Conservation (phyloP, 768 basidiomycete genomes). For the Lanmaoa pseudosensibilis region DNA sequence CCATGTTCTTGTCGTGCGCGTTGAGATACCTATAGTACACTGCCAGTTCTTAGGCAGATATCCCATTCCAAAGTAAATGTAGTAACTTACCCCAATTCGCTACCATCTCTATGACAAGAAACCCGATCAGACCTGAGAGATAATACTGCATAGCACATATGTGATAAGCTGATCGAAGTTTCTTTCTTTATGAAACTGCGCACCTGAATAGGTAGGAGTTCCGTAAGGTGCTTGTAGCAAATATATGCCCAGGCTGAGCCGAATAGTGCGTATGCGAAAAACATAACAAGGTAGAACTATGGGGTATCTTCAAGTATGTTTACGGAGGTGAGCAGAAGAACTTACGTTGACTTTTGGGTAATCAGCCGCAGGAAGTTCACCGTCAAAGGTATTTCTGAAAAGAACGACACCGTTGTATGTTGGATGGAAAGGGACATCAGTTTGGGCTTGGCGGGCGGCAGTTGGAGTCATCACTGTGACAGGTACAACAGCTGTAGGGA, state of each 20-base stretch:
- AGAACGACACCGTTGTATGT: slow-evolving; percentile 75
- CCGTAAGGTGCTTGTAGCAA: slow-evolving; percentile 76
- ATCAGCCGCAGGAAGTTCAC: slow-evolving; percentile 87
- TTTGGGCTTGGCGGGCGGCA: slow-evolving; percentile 37
- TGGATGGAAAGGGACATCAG: slow-evolving; percentile 67
- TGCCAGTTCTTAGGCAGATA: slow-evolving; percentile 27
- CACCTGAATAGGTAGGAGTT: slow-evolving; percentile 88
- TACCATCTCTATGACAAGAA: slow-evolving; percentile 92
- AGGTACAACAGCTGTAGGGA: slow-evolving; percentile 72
- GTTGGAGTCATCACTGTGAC: slow-evolving; percentile 66
- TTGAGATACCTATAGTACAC: slow-evolving; percentile 96
- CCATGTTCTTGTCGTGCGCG: slow-evolving; percentile 69
- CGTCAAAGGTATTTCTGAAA: slow-evolving; percentile 87
- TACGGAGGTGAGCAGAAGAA: slow-evolving; percentile 7
- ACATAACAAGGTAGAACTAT: slow-evolving; percentile 88
- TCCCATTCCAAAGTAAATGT: background rate
- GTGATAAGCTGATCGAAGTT: slow-evolving; percentile 1
- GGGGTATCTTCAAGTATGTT: background rate
- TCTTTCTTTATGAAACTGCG: slow-evolving; percentile 12
- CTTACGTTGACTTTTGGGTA: slow-evolving; percentile 96
- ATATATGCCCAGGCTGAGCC: slow-evolving; percentile 79
- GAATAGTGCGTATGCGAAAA: slow-evolving; percentile 70
- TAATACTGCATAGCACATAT: slow-evolving; percentile 61
- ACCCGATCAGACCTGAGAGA: slow-evolving; percentile 80
- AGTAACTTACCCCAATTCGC: slow-evolving; percentile 74